phyloP scores from a whole-genome alignment of 345 rosid species.

The Arabidopsis arenosa region DNA sequence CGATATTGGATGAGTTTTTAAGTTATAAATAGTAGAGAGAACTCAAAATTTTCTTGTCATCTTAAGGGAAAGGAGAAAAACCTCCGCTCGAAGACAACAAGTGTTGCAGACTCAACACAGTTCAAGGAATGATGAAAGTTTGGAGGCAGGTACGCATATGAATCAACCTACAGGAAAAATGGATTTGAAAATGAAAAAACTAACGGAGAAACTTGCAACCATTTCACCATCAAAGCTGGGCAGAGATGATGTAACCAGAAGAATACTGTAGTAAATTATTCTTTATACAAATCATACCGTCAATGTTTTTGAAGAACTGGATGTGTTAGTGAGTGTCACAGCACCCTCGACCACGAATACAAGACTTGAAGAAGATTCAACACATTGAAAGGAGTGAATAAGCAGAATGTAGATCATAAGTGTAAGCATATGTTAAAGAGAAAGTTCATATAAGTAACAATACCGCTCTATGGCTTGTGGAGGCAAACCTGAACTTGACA shows the following conservation, averaged over 20 bases:
- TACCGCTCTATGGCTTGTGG: conserved; percentile 74
- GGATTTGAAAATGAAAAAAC: conserved; percentile 15
- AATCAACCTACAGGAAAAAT: conserved; percentile 69
- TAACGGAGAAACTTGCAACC: not conserved
- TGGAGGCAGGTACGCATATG: conserved; percentile 86
- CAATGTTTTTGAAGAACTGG: conserved; percentile 53
- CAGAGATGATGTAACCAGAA: conserved; percentile 1
- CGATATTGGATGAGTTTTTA: not conserved
- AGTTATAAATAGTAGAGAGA: conserved; percentile 1
- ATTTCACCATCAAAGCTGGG: conserved; percentile 18
- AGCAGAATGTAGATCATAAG: conserved; percentile 27
- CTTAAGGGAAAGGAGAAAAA: conserved; percentile 31
- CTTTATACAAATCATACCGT: conserved; percentile 51
- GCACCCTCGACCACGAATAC: conserved; percentile 79
- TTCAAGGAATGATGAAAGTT: conserved; percentile 64
- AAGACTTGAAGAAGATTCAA: conserved; percentile 55
- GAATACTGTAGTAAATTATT: not conserved
- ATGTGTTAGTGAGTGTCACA: conserved; percentile 55
- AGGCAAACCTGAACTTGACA: conserved; percentile 77
- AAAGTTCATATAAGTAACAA: conserved; percentile 16
- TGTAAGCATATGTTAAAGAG: not conserved
- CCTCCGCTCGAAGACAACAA: conserved; percentile 77
- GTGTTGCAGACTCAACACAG: conserved; percentile 65
- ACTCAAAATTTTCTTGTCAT: not conserved
- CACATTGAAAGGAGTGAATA: not conserved